Conservation (phyloP, 345 rosid genomes). For the Boechera stricta region DNA sequence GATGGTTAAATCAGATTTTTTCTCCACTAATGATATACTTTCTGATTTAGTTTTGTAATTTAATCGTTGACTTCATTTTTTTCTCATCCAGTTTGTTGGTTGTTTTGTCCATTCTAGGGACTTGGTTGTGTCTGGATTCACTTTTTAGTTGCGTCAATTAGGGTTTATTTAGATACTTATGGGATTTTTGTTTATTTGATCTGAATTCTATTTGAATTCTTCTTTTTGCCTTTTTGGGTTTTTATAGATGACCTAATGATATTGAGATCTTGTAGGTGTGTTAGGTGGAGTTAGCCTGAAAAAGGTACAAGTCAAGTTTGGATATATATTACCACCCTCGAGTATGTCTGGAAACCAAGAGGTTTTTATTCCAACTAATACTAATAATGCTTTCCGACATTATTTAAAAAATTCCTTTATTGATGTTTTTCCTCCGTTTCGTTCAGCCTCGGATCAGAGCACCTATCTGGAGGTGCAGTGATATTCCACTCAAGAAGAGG, state of each 20-base stretch:
- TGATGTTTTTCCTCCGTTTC: constrained; percentile 30
- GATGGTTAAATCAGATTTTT: not conserved
- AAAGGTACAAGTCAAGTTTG: constrained; percentile 28
- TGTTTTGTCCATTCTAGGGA: not conserved
- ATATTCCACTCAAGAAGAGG: constrained; percentile 89
- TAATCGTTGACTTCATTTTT: constrained; percentile 10
- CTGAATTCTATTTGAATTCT: constrained; percentile 32
- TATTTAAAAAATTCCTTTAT: not conserved
- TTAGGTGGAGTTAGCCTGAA: constrained; percentile 40
- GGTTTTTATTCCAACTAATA: constrained; percentile 49
- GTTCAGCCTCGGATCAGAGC: constrained; percentile 61
- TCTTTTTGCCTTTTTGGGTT: not conserved
- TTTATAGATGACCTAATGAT: constrained; percentile 11
- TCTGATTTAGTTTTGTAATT: constrained; percentile 1
- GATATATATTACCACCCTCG: constrained; percentile 37
- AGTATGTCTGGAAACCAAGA: constrained; percentile 58
- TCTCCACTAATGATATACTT: not conserved
- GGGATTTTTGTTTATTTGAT: constrained; percentile 16
- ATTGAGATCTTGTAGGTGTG: constrained; percentile 25
- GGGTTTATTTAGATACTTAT: constrained; percentile 11
- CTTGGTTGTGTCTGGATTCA: constrained; percentile 20
- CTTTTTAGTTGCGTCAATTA: constrained; percentile 33
- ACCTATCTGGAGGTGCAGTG: constrained; percentile 54
- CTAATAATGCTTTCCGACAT: constrained; percentile 12
- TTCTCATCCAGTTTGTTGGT: not conserved